phyloP scores from a whole-genome alignment of 345 rosid genomes.

The Eucalyptus pumila region DNA sequence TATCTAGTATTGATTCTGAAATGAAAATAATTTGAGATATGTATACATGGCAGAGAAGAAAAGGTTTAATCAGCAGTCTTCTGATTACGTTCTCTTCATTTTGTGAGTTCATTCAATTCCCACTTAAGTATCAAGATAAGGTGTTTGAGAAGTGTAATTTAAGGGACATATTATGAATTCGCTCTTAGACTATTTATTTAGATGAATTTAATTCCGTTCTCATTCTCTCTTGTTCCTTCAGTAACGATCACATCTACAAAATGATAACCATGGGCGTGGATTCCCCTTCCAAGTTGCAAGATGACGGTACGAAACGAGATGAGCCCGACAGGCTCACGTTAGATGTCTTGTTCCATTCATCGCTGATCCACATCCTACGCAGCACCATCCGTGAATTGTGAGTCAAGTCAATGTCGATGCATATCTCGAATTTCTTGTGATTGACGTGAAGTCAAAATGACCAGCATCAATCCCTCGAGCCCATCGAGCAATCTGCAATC shows the following conservation, averaged over 20 bases:
- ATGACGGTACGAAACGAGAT: not conserved
- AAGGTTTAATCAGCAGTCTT: not conserved
- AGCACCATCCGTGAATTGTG: not conserved
- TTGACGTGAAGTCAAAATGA: not conserved
- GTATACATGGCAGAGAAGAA: not conserved
- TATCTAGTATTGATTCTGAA: accelerated
- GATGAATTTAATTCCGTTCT: not conserved
- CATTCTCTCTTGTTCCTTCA: not conserved
- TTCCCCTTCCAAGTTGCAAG: not conserved
- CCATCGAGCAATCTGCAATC: not conserved
- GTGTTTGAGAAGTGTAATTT: not conserved
- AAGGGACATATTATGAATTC: not conserved
- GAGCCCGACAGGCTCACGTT: not conserved
- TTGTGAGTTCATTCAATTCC: accelerated
- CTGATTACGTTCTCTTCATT: not conserved
- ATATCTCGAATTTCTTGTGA: not conserved
- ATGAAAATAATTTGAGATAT: not conserved
- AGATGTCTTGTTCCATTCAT: not conserved
- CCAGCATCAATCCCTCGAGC: not conserved
- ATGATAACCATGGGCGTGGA: not conserved
- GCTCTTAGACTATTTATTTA: not conserved
- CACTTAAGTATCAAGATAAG: not conserved
- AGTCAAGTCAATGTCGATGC: not conserved
- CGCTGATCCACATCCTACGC: not conserved
- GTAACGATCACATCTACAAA: not conserved